Evolutionary conservation across 2,329 filamentous ascomycete species (phyloP).

Genomic region (Penicillium sp.): DNA sequence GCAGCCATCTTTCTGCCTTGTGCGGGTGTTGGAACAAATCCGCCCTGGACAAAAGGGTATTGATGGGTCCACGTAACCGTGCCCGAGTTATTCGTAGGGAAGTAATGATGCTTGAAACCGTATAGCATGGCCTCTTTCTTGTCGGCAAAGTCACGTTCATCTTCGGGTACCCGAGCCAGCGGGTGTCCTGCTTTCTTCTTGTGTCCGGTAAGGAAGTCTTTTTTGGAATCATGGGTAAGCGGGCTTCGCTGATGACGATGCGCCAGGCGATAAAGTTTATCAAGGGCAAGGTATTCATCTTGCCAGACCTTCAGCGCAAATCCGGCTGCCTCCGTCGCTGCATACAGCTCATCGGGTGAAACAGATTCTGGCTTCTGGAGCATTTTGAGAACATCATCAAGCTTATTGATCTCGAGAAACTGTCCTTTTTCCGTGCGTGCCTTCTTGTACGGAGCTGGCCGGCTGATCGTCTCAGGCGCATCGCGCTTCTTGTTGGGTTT

Average conservation of each 20-base stretch:
- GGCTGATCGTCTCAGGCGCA: constrained; percentile 17
- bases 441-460: constrained; percentile 34
- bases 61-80: constrained; percentile 32
- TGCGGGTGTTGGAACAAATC: constrained; percentile 42
- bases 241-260: constrained; percentile 40
- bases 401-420: constrained; percentile 34
- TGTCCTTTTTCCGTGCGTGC: constrained; percentile 27
- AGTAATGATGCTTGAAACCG: constrained; percentile 53
- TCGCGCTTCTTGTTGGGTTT: constrained; percentile 32
- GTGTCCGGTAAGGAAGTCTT: constrained; percentile 12
- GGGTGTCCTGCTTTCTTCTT: constrained; percentile 19
- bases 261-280: constrained; percentile 45
- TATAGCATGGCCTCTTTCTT: constrained; percentile 58
- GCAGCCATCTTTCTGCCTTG: constrained; percentile 38
- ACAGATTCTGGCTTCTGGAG: constrained; percentile 38
- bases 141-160: constrained; percentile 47
- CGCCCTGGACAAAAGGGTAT: constrained; percentile 52
- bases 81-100: constrained; percentile 41
- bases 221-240: constrained; percentile 35
- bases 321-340: constrained; percentile 51
- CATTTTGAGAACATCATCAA: constrained; percentile 34
- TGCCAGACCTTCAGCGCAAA: constrained; percentile 51
- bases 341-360: constrained; percentile 50
- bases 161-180: constrained; percentile 15
- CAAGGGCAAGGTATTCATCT: constrained; percentile 52